Percentiles rank a stretch among this genome's conserved stretches.
These are phyloP conservation scores for Haberlea rhodopensis DNA, from an alignment of 257 asterid species.

Conservation along the genomic window DNA sequence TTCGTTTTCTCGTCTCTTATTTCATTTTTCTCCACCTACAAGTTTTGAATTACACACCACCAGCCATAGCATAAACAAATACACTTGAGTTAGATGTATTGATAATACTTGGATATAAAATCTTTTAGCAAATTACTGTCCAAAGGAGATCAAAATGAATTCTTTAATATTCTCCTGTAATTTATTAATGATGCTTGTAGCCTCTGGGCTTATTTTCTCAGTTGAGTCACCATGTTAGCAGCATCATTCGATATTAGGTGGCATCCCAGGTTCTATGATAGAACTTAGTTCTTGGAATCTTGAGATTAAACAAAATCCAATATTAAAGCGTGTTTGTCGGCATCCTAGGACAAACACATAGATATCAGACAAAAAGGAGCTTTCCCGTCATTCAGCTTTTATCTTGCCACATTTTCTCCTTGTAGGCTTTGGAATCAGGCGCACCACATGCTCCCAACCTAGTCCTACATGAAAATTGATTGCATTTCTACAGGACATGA, in stretches of 20 bases:
- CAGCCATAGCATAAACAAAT: background rate
- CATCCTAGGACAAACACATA: background rate
- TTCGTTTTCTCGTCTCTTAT: constrained; percentile 32
- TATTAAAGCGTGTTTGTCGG: background rate
- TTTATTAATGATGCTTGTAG: constrained; percentile 41
- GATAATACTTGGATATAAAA: background rate
- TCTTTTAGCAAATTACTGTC: too few relatives aligned
- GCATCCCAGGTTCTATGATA: constrained; percentile 58
- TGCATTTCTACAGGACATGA: background rate
- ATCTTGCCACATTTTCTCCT: constrained; percentile 61
- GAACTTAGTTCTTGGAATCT: constrained; percentile 62
- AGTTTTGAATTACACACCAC: background rate
- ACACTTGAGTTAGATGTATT: background rate
- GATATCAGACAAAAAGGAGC: constrained; percentile 14
- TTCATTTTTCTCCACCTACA: constrained; percentile 59
- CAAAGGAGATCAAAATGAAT: background rate
- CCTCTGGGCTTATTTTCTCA: constrained; percentile 55
- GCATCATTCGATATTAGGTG: constrained; percentile 55
- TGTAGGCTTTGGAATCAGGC: constrained; percentile 54
- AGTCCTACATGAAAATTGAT: constrained; percentile 23
- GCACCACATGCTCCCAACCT: constrained; percentile 42
- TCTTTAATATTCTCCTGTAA: constrained; percentile 50
- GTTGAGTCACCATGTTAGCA: constrained; percentile 45
- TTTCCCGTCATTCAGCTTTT: constrained; percentile 59
- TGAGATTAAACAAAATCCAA: constrained; percentile 21